These are phyloP conservation scores for Penicillium lagena DNA, from an alignment of 495 filamentous ascomycete genomes.

Conservation along the genomic window DNA sequence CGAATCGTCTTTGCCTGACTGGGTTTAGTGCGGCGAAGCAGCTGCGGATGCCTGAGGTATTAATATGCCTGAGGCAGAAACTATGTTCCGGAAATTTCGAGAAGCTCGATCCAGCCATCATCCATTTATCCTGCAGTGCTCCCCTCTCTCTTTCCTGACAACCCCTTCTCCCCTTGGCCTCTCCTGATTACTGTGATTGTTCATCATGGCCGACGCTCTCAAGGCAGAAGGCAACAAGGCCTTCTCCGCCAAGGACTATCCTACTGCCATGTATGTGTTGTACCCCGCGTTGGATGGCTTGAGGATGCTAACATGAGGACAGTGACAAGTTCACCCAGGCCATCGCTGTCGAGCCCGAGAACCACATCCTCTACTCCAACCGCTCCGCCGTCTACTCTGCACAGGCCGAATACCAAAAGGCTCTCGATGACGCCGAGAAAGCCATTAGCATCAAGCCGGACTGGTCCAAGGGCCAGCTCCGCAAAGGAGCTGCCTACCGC, in stretches of 20 bases:
- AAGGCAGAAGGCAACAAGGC: conserved; percentile 98
- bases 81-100: conserved; percentile 41
- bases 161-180: conserved; percentile 2
- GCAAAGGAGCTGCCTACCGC: conserved; percentile 87
- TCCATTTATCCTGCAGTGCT: too few species aligned
- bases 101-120: conserved; percentile 24
- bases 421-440: conserved; percentile 86
- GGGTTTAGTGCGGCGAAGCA: conserved; percentile 25
- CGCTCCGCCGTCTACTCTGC: conserved; percentile 94
- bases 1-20: conserved; percentile 4
- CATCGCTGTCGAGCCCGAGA: conserved; percentile 77
- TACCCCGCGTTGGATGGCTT: conserved; percentile 22
- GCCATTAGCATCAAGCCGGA: conserved; percentile 91
- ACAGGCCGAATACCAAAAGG: conserved; percentile 75
- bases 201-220: conserved; percentile 53
- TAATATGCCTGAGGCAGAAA: conserved; percentile 6
- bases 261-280: conserved; percentile 79
- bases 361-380: conserved; percentile 98
- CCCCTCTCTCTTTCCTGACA: not conserved
- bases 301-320: conserved; percentile 8
- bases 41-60: not conserved
- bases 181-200: conserved; percentile 1
- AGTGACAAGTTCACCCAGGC: conserved; percentile 93
- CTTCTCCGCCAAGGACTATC: conserved; percentile 92
- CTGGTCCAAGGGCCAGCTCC: conserved; percentile 93